phyloP scores from a whole-genome alignment of 164 flowering plant genomes.

The Euptelea pleiosperma region DNA sequence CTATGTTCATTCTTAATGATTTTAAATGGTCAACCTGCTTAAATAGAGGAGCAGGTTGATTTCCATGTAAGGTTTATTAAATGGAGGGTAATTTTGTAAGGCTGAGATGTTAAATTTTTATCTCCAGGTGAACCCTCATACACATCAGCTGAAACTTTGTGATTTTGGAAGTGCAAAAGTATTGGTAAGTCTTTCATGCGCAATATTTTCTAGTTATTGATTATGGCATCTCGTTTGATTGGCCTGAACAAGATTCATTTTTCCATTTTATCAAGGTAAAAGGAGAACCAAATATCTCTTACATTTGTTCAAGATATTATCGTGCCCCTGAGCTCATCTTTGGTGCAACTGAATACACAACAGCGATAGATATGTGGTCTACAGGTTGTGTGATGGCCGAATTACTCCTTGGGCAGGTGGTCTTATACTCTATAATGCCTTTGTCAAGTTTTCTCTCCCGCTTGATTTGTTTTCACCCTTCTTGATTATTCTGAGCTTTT shows the following conservation, averaged over 20 bases:
- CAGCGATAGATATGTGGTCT: slow-evolving; percentile 97
- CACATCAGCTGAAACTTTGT: slow-evolving; percentile 94
- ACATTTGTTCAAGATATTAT: slow-evolving; percentile 95
- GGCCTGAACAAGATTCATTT: slow-evolving; percentile 10
- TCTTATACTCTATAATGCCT: not conserved
- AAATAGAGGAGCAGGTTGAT: too few species aligned
- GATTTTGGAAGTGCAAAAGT: slow-evolving; percentile 99
- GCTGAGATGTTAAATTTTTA: slow-evolving; percentile 2
- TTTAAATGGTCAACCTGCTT: too few species aligned
- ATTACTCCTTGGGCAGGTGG: slow-evolving; percentile 91
- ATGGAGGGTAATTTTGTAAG: not conserved
- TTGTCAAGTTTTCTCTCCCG: not conserved
- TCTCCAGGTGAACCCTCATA: slow-evolving; percentile 88
- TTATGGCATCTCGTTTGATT: not conserved
- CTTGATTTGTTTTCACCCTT: not conserved
- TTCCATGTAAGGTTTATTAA: not conserved
- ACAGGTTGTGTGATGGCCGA: slow-evolving; percentile 99
- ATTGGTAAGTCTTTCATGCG: slow-evolving; percentile 47
- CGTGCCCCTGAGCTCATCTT: slow-evolving; percentile 98
- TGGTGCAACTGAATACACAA: slow-evolving; percentile 95
- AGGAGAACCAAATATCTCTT: slow-evolving; percentile 97
- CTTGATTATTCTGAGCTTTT: not conserved
- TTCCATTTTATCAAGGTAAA: slow-evolving; percentile 55
- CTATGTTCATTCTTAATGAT: too few species aligned
- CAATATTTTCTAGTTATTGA: slow-evolving; percentile 1